Evolutionary conservation across 306 rosid genomes (phyloP).

Genomic region (Neltuma alba): DNA sequence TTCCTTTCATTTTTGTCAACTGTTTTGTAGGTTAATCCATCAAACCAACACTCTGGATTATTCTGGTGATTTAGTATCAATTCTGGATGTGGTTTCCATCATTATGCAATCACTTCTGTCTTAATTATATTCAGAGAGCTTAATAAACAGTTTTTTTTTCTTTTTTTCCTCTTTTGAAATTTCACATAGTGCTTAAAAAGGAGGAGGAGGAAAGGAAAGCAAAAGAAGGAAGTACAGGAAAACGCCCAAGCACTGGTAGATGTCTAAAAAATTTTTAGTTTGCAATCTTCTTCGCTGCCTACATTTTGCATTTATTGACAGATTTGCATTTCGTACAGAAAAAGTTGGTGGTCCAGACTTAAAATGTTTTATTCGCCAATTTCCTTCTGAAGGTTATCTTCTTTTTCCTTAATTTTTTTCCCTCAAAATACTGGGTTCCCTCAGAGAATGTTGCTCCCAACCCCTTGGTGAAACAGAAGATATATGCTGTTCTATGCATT

Average conservation of each 20-base stretch:
- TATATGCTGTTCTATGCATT: neutral
- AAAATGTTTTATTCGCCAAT: slow-evolving; percentile 82
- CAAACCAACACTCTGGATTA: neutral
- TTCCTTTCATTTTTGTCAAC: no score
- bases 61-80: neutral
- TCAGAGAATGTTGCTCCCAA: neutral
- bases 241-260: slow-evolving; percentile 63
- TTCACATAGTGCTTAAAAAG: slow-evolving; percentile 72
- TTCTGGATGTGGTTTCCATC: neutral
- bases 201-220: slow-evolving; percentile 80
- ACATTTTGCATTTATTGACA: slow-evolving; percentile 15
- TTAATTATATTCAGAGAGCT: slow-evolving; percentile 34
- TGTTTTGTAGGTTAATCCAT: neutral
- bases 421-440: neutral
- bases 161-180: no score
- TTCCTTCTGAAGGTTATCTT: slow-evolving; percentile 70
- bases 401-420: neutral
- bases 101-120: neutral
- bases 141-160: slow-evolving; percentile 29
- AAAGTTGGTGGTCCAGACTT: slow-evolving; percentile 76
- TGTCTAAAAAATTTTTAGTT: slow-evolving; percentile 24
- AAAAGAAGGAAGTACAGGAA: slow-evolving; percentile 58
- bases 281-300: slow-evolving; percentile 17
- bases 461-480: neutral
- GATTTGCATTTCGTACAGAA: slow-evolving; percentile 43